These are phyloP conservation scores for Strobilomyces dryophilus DNA, from an alignment of 768 basidiomycete species.

Conservation along the genomic window DNA sequence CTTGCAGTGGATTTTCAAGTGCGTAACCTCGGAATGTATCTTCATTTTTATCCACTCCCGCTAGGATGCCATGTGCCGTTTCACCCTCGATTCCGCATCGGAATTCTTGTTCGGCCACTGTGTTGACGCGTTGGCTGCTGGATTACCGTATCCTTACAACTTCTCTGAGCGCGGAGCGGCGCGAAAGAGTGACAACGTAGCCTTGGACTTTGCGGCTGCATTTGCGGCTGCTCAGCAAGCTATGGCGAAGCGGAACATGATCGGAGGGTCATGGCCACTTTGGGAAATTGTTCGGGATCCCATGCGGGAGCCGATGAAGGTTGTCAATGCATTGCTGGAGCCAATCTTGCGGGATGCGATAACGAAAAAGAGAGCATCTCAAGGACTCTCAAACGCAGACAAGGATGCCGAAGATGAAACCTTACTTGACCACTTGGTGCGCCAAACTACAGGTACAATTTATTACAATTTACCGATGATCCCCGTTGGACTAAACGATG, in stretches of 20 bases:
- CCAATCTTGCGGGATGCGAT: slow-evolving; percentile 38
- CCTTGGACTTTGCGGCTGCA: slow-evolving; percentile 31
- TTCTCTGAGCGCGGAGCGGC: slow-evolving; percentile 5
- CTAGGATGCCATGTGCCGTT: slow-evolving; percentile 43
- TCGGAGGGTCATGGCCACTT: slow-evolving; percentile 39
- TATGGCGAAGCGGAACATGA: slow-evolving; percentile 24
- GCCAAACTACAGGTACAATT: slow-evolving; percentile 34
- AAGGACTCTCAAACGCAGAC: not conserved
- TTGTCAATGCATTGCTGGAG: slow-evolving; percentile 37
- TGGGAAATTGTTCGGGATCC: slow-evolving; percentile 34
- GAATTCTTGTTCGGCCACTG: slow-evolving; percentile 49
- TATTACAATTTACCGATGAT: not conserved
- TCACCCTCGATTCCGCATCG: slow-evolving; percentile 51
- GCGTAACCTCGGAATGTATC: not conserved
- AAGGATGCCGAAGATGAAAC: slow-evolving; percentile 33
- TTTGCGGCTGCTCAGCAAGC: slow-evolving; percentile 33
- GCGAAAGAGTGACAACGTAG: slow-evolving; percentile 5
- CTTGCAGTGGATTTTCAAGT: slow-evolving; percentile 61
- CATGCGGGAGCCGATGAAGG: slow-evolving; percentile 32
- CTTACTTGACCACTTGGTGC: slow-evolving; percentile 38
- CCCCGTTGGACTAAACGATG: not conserved
- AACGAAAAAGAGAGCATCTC: slow-evolving; percentile 15
- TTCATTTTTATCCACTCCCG: not conserved
- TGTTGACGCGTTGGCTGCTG: slow-evolving; percentile 35
- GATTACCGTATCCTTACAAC: slow-evolving; percentile 37